Evolutionary conservation across 805 yeast genomes (phyloP), one percentile per base, ranked within the genome.

Genomic region (Sungouiella thailandica): DNA sequence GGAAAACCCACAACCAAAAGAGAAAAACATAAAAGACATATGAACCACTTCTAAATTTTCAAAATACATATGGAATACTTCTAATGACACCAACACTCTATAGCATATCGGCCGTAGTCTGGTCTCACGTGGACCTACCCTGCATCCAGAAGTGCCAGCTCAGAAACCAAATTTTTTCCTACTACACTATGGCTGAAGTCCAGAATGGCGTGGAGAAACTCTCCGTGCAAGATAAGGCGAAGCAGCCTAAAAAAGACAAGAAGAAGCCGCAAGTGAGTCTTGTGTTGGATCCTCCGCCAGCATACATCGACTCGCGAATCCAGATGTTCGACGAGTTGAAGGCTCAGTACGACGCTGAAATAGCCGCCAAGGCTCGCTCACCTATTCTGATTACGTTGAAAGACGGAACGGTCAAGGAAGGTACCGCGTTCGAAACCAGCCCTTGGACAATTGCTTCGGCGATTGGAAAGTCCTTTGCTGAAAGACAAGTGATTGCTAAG

Each of bases 401-500:
- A 57, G 97, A 90, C 50, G 97, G 97, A 33, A 61, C 84, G 23
- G 63, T 74, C 37, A 80, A 83, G 58, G 81, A 74, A 47, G 98
- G 86, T 41, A 74, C 74, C 17, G 68, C 95, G 4, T 93, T 81
- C 80, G 96, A 89, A 60, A 88, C 97, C 32, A 68, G 88, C 17
- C 98, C 98, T 29, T 61, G 85, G 62, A 82, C 78, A 33, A 83
- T 90, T 45, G 97, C 97, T 32, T 72, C 70, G 49, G 78, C 61
- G 36, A 88, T 90, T 50, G 87, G 95, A 46, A 84, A 85, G 63
- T 81, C 96, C 7, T 83, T 90, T 56, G 70, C 80, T 31, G 97
- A 93, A 46, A 82, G 87, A 65, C 84, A 85, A 50, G 87, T 93
- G 46, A 88, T 93, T 49, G 75, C 97, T 39, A 88, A 87, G 62